Percentiles rank a stretch among this genome's conserved stretches.
phyloP scores from a whole-genome alignment of 768 basidiomycete genomes.

The Chalciporus pseudorubinellus region DNA sequence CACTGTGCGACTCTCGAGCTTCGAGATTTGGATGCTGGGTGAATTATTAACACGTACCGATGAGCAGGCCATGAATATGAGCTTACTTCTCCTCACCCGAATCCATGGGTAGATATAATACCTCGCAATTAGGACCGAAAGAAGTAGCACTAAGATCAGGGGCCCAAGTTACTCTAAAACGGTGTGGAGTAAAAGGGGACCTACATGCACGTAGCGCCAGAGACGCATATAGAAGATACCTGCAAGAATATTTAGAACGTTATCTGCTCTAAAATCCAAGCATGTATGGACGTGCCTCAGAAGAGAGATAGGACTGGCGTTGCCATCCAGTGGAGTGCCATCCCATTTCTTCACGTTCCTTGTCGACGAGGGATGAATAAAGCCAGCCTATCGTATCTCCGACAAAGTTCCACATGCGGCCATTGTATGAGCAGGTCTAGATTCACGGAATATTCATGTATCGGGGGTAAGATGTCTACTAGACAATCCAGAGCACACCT shows the following conservation, averaged over 20 bases:
- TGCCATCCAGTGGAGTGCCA: constrained; percentile 34
- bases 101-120: constrained; percentile 45
- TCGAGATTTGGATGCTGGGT: constrained; percentile 14
- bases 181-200: constrained; percentile 19
- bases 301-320: constrained; percentile 41
- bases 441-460: neutral
- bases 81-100: constrained; percentile 40
- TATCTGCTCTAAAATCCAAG: neutral
- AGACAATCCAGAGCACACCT: constrained; percentile 34
- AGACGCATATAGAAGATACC: constrained; percentile 53
- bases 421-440: constrained; percentile 37
- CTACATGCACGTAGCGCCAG: constrained; percentile 49
- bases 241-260: constrained; percentile 17
- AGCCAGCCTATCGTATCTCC: constrained; percentile 57
- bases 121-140: constrained; percentile 50
- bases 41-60: neutral
- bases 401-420: constrained; percentile 37
- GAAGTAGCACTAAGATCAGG: constrained; percentile 48
- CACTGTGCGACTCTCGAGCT: constrained; percentile 38
- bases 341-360: constrained; percentile 1
- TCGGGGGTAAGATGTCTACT: neutral
- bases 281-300: constrained; percentile 11
- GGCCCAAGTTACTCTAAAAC: constrained; percentile 15
- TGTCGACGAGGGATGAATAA: constrained; percentile 32
- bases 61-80: neutral